Evolutionary conservation across 2,329 filamentous ascomycete genomes (phyloP), one percentile per base, ranked within the genome.

Genomic region (Ceratocystis cacaofunesta): DNA sequence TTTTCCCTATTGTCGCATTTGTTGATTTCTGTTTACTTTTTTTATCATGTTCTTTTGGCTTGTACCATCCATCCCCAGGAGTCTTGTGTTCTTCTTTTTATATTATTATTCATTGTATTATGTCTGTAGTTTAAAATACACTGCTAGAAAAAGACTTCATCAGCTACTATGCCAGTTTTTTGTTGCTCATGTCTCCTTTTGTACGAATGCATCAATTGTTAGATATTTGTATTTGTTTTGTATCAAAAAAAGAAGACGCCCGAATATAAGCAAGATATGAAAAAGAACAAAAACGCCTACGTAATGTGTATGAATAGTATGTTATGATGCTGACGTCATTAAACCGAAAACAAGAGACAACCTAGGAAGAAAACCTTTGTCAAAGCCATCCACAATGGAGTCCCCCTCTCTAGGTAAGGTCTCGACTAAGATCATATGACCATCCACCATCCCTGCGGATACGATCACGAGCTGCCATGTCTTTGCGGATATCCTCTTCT

Each of bases 371-470:
- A 25, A 19, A 17, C 50, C 22, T 30, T 30, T 25, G 15, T 15
- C 12, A 30, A 6, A 17, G 8, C 30, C 19, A 41, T 61, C 58
- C 58, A 32, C 17, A 44, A 17, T 32, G 2, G 15, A 50, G 41
- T 50, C 43, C 28, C n/a, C 32, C 30, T 57, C 43, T 55, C 73
- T 70, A 80, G 66, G 75, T 71, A 74, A 78, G 75, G 28, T 79
- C 78, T 70, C 75, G 75, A 69, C 79, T 78, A 71, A 82, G 75
- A 69, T 83, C 82, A 73, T 88, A 92, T 61, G 83, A 85, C 92
- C 92, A 96, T 0, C 89, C 90, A 3, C 92, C 92, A 70, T 96
- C 89, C 68, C 87, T 80, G 63, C 88, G 83, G 73, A 96, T 80
- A 72, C 86, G 84, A 74, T 95, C 89, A 68, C 92, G 82, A 66